Evolutionary conservation across 148 eudicot species (phyloP), one percentile per base, ranked within the genome.

Genomic region (Euryodendron excelsum): DNA sequence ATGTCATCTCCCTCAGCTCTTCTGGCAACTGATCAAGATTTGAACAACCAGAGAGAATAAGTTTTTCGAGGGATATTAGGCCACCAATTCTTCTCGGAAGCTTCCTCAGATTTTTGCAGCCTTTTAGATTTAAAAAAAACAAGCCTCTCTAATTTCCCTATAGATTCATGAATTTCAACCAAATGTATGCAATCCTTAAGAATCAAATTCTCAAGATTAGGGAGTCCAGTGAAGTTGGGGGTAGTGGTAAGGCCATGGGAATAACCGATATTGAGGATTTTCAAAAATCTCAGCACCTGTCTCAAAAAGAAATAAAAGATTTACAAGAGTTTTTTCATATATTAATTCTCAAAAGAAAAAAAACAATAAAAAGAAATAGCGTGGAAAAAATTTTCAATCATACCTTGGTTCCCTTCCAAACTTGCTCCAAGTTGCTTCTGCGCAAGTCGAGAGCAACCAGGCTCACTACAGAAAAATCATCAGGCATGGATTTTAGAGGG

Each of bases 391-490:
- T 3, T 6, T 50, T 2, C 56, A 50, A 50, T 50, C 2, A 15
- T 56, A 58, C 77, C 77, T n/a, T n/a, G n/a, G n/a, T n/a, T n/a
- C n/a, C n/a, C n/a, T n/a, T n/a, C n/a, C n/a, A n/a, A n/a, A n/a
- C 9, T 18, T 12, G 45, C 30, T 15, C 33, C 14, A 74, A 23
- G 10, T 37, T 56, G 69, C 69, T 58, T 39, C 39, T 5, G 36
- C 28, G n/a, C 69, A 78, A 34, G 52, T 69, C 74, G 41, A 78
- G 60, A 10, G 58, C 55, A 69, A 78, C 75, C 64, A 69, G 44
- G 34, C 27, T 69, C 65, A 58, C 59, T 31, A 60, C 2, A 23
- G 47, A 37, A 30, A 78, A 71, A 18, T 37, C 31, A 23, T 9
- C 36, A 3, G 74, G 74, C n/a, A n/a, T n/a, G n/a, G n/a, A n/a